Evolutionary conservation across 2,329 filamentous ascomycete species (phyloP), one percentile per base, ranked within the genome.

Genomic region (Malbranchea zuffiana): DNA sequence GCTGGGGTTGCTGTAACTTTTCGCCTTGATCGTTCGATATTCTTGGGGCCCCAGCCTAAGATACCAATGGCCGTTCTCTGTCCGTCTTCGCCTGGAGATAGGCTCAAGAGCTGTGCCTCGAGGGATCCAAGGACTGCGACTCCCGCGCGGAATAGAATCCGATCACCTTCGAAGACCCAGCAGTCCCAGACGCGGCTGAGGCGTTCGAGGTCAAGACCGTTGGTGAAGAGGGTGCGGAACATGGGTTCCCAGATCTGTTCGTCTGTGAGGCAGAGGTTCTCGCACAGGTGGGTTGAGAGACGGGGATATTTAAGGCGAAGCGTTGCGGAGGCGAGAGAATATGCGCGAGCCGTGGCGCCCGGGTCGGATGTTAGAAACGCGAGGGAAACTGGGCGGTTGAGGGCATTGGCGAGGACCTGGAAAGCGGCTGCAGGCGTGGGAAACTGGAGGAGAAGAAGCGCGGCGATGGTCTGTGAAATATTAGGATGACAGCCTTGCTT

Each of bases 101-200:
- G 55, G 3, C 55, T 54, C 33, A 63, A 58, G 1, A 67, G 40
- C 40, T 65, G 63, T 2, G 55, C 34, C 43, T 66, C 61, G 8
- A 67, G 51, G 39, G 58, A 56, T 15, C 64, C 62, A 4, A 67
- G 47, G 18, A 63, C 44, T 2, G 63, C 63, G 23, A 66, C 60
- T 2, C 61, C 64, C 2, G 63, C 54, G 18, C 60, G 61, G 32
- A 67, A 62, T 41, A 67, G 53, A 29, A 64, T 59, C 15, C 61
- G 57, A 43, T 78, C 74, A 19, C 72, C 72, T 51, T 78, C 74
- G 39, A 78, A 72, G 2, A 70, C 67, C 54, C 71, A 75, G 35
- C 75, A 67, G 48, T 78, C 74, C 72, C 73, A 76, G 13, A 78
- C 59, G 3, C 74, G 61, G 32, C 66, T 67, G 7, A 71, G 62